Evolutionary conservation across 345 rosid species (phyloP).

Genomic region (Lumnitzera racemosa): DNA sequence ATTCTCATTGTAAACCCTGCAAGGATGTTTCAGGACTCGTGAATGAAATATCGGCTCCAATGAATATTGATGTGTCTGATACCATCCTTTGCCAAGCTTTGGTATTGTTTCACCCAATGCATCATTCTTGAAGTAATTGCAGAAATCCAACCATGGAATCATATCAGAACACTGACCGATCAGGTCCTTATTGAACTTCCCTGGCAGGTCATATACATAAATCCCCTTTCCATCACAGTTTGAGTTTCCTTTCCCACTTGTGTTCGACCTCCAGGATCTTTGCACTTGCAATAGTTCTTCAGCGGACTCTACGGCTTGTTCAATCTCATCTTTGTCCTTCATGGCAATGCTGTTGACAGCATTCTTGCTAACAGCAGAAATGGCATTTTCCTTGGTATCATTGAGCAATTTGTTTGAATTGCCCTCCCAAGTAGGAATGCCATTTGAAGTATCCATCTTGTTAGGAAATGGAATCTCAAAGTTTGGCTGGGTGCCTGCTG

Average conservation of each 20-base stretch:
- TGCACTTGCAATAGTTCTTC: conserved; percentile 44
- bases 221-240: conserved; percentile 50
- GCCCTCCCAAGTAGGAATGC: conserved; percentile 4
- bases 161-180: conserved; percentile 65
- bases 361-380: neutral
- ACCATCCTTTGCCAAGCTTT: conserved; percentile 61
- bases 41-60: conserved; percentile 76
- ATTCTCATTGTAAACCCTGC: conserved; percentile 58
- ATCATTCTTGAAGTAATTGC: conserved; percentile 43
- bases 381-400: conserved; percentile 9
- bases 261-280: conserved; percentile 45
- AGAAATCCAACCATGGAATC: conserved; percentile 67
- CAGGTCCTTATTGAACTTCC: conserved; percentile 76
- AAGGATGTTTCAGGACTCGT: conserved; percentile 62
- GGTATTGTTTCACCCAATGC: conserved; percentile 57
- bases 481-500: conserved; percentile 65
- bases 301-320: conserved; percentile 26
- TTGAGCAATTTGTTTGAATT: conserved; percentile 11
- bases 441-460: conserved; percentile 6
- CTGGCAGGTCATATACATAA: conserved; percentile 67
- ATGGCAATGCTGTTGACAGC: neutral
- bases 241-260: neutral
- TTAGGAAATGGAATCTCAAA: conserved; percentile 30
- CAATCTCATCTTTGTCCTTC: conserved; percentile 24
- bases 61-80: conserved; percentile 60